phyloP scores from a whole-genome alignment of 2,329 filamentous ascomycete genomes.

The Fusarium foetens region DNA sequence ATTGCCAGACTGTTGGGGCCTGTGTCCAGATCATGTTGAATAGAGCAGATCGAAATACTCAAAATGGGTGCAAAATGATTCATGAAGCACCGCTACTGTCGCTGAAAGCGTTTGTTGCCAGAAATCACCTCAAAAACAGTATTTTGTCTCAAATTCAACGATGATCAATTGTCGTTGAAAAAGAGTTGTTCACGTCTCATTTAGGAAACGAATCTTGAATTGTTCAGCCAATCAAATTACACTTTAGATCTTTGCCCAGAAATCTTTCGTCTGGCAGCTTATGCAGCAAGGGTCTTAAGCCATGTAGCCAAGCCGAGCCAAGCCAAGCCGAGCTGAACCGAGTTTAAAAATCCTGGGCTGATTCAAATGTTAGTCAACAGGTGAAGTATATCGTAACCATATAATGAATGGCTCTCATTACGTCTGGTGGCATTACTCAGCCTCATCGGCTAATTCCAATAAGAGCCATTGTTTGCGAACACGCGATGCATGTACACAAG shows the following conservation, averaged over 20 bases:
- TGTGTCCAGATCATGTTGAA: neutral
- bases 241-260: neutral
- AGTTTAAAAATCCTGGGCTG: constrained; percentile 2
- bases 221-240: constrained; percentile 23
- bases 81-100: neutral
- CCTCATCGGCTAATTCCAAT: neutral
- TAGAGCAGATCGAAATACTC: neutral
- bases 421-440: neutral
- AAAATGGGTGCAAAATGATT: neutral
- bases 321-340: constrained; percentile 4
- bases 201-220: constrained; percentile 18
- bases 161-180: constrained; percentile 23
- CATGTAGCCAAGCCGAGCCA: constrained; percentile 17
- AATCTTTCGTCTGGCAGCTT: constrained; percentile 14
- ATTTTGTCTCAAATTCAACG: neutral
- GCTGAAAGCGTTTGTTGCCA: neutral
- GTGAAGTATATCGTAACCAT: neutral
- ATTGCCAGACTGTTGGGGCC: neutral
- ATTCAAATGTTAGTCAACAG: neutral
- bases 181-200: constrained; percentile 25
- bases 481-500: neutral
- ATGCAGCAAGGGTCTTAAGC: constrained; percentile 30
- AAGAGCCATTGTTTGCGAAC: neutral
- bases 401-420: neutral
- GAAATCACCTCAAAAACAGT: neutral